phyloP scores from a whole-genome alignment of 2,329 filamentous ascomycete species.

The Aspergillus bombycis region DNA sequence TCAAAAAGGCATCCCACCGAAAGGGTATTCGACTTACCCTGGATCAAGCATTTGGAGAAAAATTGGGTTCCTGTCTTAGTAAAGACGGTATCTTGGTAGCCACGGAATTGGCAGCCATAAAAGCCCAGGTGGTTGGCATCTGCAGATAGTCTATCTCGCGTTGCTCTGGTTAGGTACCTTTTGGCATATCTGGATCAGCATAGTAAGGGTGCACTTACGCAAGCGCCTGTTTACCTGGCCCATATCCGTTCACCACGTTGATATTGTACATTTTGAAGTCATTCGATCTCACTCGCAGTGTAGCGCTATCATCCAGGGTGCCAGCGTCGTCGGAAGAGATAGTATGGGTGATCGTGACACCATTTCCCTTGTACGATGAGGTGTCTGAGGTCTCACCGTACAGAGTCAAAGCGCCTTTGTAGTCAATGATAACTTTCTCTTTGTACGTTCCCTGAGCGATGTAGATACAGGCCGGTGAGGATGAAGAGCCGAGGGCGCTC shows the following conservation, averaged over 20 bases:
- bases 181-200: background rate
- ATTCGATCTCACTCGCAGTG: slow-evolving; percentile 31
- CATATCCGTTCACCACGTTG: slow-evolving; percentile 41
- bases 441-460: background rate
- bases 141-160: slow-evolving; percentile 25
- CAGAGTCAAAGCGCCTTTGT: slow-evolving; percentile 25
- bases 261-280: slow-evolving; percentile 41
- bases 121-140: slow-evolving; percentile 38
- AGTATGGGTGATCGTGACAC: slow-evolving; percentile 36
- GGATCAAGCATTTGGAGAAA: slow-evolving; percentile 36
- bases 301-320: slow-evolving; percentile 34
- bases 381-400: slow-evolving; percentile 38
- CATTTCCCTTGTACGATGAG: slow-evolving; percentile 32
- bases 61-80: slow-evolving; percentile 38
- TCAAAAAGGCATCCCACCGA: background rate
- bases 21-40: slow-evolving; percentile 22
- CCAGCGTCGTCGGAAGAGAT: slow-evolving; percentile 35
- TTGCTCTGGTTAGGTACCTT: background rate
- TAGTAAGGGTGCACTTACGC: slow-evolving; percentile 24
- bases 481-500: background rate
- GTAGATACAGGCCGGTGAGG: background rate
- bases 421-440: background rate
- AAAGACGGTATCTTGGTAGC: slow-evolving; percentile 42
- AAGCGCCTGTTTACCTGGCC: slow-evolving; percentile 37
- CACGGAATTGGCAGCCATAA: slow-evolving; percentile 38